Evolutionary conservation across 225 moss, liverwort and hornwort species (phyloP), one percentile per base, ranked within the genome.

Genomic region (Antitrichia curtipendula): DNA sequence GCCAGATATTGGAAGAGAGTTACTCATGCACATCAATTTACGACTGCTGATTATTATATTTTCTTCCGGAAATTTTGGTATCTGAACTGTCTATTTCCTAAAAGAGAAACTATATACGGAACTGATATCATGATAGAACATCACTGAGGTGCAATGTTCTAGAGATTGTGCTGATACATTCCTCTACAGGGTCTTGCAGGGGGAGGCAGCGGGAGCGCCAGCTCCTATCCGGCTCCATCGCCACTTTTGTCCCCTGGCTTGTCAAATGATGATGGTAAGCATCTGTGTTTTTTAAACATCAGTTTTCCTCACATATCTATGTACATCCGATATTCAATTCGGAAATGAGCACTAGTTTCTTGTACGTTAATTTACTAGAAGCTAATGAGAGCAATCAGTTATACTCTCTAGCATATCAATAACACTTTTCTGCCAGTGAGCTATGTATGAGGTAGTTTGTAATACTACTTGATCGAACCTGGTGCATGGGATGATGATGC

Each of bases 201-300:
- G 83, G 88, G 87, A 82, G 87, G 85, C 83, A 94, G 71, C 69
- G 92, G 92, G 70, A 90, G 94, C 72, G 86, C 91, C 77, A 92
- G 93, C 88, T 92, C 89, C 60, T 89, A 92, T 85, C 94, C 91
- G 17, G 88, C 94, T 85, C 87, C 92, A 58, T 91, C 94, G 54
- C 94, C 92, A 22, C 91, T 94, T 81, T 60, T 89, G 83, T 94
- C 94, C 61, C 93, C 90, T 86, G 88, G 87, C 41, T 91, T 92
- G 86, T 89, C 85, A 71, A 84, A 36, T 78, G 93, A 92, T 81
- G 92, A 89, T 87, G 89, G 93, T 93, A 87, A 75, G 59, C 23
- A 78, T 78, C 69, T 38, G 40, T 45, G 73, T 76, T 63, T 60
- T 43, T 70, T 41, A 87, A 83, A 84, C n/a, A 40, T 64, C 66